phyloP scores from a whole-genome alignment of 331 rosid species.

The Rhamnella rubrinervis region DNA sequence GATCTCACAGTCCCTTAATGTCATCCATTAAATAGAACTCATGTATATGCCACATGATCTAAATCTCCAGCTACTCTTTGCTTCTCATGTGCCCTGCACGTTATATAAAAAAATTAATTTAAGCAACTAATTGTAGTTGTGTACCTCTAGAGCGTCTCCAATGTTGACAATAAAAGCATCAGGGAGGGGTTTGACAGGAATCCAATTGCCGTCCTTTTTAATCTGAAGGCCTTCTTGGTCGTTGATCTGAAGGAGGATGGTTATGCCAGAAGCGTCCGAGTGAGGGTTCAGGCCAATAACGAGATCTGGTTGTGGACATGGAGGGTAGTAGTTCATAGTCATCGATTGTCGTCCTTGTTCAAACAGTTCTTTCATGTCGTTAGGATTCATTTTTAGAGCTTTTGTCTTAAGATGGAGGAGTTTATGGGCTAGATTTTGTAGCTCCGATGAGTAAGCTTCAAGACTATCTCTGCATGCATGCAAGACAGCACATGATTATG shows the following conservation, averaged over 20 bases:
- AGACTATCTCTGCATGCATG: conserved; percentile 28
- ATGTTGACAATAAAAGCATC: conserved; percentile 33
- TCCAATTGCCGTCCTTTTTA: conserved; percentile 29
- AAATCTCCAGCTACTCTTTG: too few relatives aligned
- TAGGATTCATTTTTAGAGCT: conserved; percentile 38
- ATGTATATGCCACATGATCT: too few relatives aligned
- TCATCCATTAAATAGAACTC: too few relatives aligned
- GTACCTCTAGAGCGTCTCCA: conserved; percentile 40
- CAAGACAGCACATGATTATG: too few relatives aligned
- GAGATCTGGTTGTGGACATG: conserved; percentile 51
- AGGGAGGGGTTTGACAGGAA: conserved; percentile 32
- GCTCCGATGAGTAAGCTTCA: conserved; percentile 32
- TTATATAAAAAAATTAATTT: too few relatives aligned
- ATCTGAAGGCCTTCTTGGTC: conserved; percentile 30
- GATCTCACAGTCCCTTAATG: too few relatives aligned
- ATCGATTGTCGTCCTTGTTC: conserved; percentile 35
- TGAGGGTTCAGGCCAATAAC: conserved; percentile 48
- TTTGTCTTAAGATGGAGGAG: conserved; percentile 31
- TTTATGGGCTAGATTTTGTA: conserved; percentile 24
- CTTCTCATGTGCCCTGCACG: too few relatives aligned
- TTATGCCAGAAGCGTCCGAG: conserved; percentile 34
- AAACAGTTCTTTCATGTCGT: conserved; percentile 41
- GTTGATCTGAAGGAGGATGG: conserved; percentile 14
- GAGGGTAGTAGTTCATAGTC: conserved; percentile 54
- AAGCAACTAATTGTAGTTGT: too few relatives aligned